Evolutionary conservation across 2,329 filamentous ascomycete species (phyloP), one percentile per base, ranked within the genome.

Genomic region (Aspergillus ibericus): DNA sequence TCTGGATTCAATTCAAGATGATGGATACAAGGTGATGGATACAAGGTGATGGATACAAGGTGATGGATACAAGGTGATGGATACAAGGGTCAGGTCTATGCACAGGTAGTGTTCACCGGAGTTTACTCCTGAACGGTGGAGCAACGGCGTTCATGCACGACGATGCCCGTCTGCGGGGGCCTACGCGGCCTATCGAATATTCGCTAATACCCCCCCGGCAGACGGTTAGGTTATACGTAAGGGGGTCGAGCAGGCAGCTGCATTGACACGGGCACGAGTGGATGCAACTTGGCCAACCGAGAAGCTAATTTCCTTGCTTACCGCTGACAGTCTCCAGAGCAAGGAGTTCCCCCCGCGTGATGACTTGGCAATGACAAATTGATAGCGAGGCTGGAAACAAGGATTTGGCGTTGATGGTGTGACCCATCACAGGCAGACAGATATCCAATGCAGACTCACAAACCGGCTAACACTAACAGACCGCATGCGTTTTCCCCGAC

Each of bases 401-500:
- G 38, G 16, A 22, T 7, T 2, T 20, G 29, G 29, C 27, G 3
- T 42, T 5, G 38, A 2, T 42, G 38, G 18, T 15, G 18, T 42
- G 50, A 53, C 50, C n/a, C 29, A 40, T 53, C 35, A 53, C 15
- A 38, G 50, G 50, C 18, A 38, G 50, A 46, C 50, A 29, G 38
- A 53, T 16, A 34, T 38, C n/a, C n/a, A n/a, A n/a, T n/a, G n/a
- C n/a, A n/a, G n/a, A n/a, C n/a, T n/a, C n/a, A n/a, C n/a, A n/a
- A n/a, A n/a, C n/a, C n/a, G n/a, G n/a, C n/a, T n/a, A n/a, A n/a
- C 18, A 9, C 29, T 63, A 96, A 77, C 92, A 96, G 59, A 95
- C 81, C 51, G 85, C 88, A 75, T 96, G 92, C 1, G 91, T 93
- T 84, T 96, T 96, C 48, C 91, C 92, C 59, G 86, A 85, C 83